A percentile compares a stretch with the other conserved stretches of the same genome.
These are phyloP conservation scores for Lolium multiflorum DNA, from an alignment of 176 grass and related monocot species.

Conservation along the genomic window DNA sequence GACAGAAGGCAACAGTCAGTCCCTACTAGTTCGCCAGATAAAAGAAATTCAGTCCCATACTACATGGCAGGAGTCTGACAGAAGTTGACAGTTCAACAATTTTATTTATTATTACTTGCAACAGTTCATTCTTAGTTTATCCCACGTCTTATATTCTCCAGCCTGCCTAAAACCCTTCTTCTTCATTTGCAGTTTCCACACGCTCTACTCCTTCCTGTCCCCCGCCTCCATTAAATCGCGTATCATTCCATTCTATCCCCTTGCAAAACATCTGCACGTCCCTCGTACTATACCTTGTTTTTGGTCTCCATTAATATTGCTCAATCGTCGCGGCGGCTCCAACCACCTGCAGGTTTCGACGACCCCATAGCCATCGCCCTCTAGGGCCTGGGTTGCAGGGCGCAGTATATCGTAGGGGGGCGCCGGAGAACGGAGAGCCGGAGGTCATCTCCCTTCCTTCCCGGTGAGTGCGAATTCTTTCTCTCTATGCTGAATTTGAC, in stretches of 20 bases:
- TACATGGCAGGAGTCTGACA: not conserved
- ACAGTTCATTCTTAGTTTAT: not conserved
- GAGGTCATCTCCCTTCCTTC: not conserved
- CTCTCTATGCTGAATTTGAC: not conserved
- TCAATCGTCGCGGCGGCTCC: not conserved
- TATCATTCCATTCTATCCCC: not conserved
- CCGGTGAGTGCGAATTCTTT: not conserved
- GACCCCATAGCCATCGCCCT: not conserved
- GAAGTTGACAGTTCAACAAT: not conserved
- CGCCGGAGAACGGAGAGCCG: not conserved
- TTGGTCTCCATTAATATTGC: not conserved
- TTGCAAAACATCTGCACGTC: not conserved
- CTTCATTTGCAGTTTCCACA: not conserved
- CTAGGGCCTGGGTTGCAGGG: not conserved
- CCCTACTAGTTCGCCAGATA: not conserved
- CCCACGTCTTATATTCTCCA: conserved; percentile 21
- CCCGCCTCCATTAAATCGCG: not conserved
- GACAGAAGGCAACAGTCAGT: not conserved
- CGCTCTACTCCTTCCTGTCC: not conserved
- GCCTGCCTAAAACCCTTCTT: not conserved
- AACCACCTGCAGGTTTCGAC: not conserved
- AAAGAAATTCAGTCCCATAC: not conserved
- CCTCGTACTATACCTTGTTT: not conserved
- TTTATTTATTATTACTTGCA: not conserved
- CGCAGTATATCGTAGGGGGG: not conserved